Base-by-base conservation (phyloP, 2,329 filamentous ascomycete species). In the Aureobasidium sp. region DNA sequence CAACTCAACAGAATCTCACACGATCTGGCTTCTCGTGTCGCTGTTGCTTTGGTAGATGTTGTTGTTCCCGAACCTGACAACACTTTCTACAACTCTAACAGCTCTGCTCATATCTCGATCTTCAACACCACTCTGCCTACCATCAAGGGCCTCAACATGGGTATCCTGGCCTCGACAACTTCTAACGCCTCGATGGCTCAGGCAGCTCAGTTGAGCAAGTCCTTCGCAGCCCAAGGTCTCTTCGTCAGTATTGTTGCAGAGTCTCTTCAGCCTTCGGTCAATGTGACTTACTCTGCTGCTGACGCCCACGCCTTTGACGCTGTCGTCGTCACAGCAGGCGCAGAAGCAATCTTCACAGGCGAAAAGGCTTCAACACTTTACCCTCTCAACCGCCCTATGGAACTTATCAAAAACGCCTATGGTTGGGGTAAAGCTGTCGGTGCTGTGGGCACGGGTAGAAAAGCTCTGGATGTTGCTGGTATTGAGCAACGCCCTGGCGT, bases 341-440 rank as follows among this genome's bases (percentile, higher is more conserved):
- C 79, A 0, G 78, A 83, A 66, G 70, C 67, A 0, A 73, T 85
- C 15, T 87, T 90, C 67, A 67, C 68, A 9, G 66, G 46, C 13
- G 63, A 84, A 59, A 82, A 84, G 0, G 74, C 87, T 42, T 76
- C 81, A 61, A 82, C 82, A 0, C 79, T 92, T 0, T 74, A 79
- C 52, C 83, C 84, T 75, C 89, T 82, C 64, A 88, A 88, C 0
- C 85, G 88, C n/a, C 87, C 87, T 0, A 70, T 87, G 3, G 86
- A 91, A 75, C 91, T 87, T 82, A 74, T 91, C 6, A 81, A 87
- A 1, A 89, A 92, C 72, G 86, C 88, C 0, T 92, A 91, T 67
- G 88, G 88, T 0, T 88, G 92, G 65, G 78, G 90, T 52, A 92
- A 92, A 78, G 76, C 87, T 0, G 86, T 92, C 26, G 89, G 84